Evolutionary conservation across 805 yeast species (phyloP).

Genomic region (Candida hispaniensis): DNA sequence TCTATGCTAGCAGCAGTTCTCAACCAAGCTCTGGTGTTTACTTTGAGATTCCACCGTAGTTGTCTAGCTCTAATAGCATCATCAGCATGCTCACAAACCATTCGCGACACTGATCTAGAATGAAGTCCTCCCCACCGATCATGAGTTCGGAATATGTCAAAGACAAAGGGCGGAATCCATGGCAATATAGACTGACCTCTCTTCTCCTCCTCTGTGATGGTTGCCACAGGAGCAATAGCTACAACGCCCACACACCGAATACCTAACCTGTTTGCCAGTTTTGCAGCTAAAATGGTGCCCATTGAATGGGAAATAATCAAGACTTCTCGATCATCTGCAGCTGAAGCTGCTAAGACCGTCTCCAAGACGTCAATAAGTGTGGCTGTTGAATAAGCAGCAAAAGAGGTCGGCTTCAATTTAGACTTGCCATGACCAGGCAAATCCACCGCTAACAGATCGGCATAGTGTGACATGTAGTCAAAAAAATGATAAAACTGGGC

Average conservation of each 20-base stretch:
- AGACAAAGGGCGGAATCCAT: slow-evolving; percentile 30
- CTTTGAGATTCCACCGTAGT: slow-evolving; percentile 60
- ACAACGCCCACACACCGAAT: slow-evolving; percentile 27
- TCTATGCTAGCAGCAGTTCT: slow-evolving; percentile 42
- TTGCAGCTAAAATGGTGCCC: slow-evolving; percentile 51
- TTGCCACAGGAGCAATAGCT: slow-evolving; percentile 30
- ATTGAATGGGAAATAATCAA: slow-evolving; percentile 58
- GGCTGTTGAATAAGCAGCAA: slow-evolving; percentile 34
- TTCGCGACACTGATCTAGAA: slow-evolving; percentile 50
- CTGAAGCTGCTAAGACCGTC: slow-evolving; percentile 29
- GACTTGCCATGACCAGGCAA: slow-evolving; percentile 76
- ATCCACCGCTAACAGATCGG: slow-evolving; percentile 61
- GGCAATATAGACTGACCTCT: slow-evolving; percentile 21
- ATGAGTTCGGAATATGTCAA: slow-evolving; percentile 44
- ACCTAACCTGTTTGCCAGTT: slow-evolving; percentile 31
- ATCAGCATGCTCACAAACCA: slow-evolving; percentile 31
- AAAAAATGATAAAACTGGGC: slow-evolving; percentile 73
- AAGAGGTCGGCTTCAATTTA: slow-evolving; percentile 20
- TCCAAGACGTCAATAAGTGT: slow-evolving; percentile 32
- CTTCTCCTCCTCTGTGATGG: slow-evolving; percentile 18
- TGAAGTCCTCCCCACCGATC: slow-evolving; percentile 55
- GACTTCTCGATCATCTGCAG: slow-evolving; percentile 29
- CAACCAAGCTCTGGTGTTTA: slow-evolving; percentile 43
- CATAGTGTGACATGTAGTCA: slow-evolving; percentile 49
- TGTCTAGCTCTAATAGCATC: slow-evolving; percentile 42